Evolutionary conservation across 2,329 filamentous ascomycete species (phyloP).

Genomic region (Ceratocystis diversiconidia): DNA sequence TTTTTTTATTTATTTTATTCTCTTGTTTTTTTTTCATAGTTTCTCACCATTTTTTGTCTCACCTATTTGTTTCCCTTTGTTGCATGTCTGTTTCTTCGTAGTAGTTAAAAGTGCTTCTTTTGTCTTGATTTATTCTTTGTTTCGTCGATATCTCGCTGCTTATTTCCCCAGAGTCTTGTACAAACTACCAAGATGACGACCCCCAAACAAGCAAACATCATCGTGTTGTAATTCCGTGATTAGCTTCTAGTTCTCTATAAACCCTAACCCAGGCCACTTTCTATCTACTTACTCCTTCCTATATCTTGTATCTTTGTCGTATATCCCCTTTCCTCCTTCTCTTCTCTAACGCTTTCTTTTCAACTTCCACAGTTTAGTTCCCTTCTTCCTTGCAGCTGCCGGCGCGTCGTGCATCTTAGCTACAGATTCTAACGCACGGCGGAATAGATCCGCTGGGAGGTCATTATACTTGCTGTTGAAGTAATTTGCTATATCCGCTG

Average conservation of each 20-base stretch:
- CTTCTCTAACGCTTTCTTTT: constrained; percentile 22
- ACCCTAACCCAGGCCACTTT: not conserved
- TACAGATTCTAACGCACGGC: constrained; percentile 61
- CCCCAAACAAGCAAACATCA: not conserved
- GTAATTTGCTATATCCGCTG: constrained; percentile 36
- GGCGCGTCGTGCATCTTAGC: constrained; percentile 50
- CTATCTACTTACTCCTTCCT: not conserved
- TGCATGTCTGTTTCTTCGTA: not conserved
- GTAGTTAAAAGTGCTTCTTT: not conserved
- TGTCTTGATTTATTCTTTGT: constrained; percentile 4
- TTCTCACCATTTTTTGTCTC: not conserved
- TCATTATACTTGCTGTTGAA: constrained; percentile 18
- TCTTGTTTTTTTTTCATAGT: not conserved
- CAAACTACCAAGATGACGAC: not conserved
- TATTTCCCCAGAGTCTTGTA: not conserved
- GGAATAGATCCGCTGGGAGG: constrained; percentile 39
- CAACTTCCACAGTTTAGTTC: constrained; percentile 41
- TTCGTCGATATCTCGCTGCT: not conserved
- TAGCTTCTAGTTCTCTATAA: not conserved
- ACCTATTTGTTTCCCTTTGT: not conserved
- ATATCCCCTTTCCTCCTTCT: not conserved
- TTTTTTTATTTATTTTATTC: not conserved
- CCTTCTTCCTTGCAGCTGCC: constrained; percentile 30
- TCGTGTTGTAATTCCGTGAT: not conserved
- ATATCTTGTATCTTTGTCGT: not conserved